Evolutionary conservation across 805 yeast species (phyloP).

Genomic region (Nakazawaea peltata): DNA sequence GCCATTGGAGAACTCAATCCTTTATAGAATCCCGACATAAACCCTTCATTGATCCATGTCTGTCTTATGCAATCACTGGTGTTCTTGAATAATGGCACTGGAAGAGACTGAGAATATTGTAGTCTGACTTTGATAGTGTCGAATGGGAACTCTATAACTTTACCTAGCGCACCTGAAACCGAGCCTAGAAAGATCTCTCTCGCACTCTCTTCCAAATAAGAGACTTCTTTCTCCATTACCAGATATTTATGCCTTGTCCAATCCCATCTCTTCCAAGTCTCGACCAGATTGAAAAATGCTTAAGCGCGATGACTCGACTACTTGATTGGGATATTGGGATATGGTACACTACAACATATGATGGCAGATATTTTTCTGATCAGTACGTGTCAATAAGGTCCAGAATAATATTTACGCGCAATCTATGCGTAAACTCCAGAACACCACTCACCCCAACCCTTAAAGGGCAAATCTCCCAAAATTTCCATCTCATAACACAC

Average conservation of each 20-base stretch:
- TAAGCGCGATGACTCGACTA: neutral
- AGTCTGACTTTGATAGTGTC: constrained; percentile 88
- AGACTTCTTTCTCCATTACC: neutral
- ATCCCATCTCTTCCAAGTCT: too few relatives aligned
- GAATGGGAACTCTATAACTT: constrained; percentile 82
- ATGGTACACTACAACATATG: neutral
- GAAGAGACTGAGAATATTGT: constrained; percentile 60
- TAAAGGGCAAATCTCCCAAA: too few relatives aligned
- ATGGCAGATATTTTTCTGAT: too few relatives aligned
- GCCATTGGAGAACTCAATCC: constrained; percentile 76
- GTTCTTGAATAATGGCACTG: constrained; percentile 39
- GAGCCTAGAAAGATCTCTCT: constrained; percentile 44
- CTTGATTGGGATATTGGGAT: neutral
- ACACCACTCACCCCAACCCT: too few relatives aligned
- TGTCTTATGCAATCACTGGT: constrained; percentile 58
- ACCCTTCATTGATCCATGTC: constrained; percentile 64
- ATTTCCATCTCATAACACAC: too few relatives aligned
- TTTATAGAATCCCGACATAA: constrained; percentile 61
- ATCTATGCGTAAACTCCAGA: too few relatives aligned
- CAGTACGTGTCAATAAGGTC: too few relatives aligned
- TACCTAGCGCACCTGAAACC: constrained; percentile 75
- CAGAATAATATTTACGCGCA: too few relatives aligned
- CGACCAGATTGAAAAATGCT: too few relatives aligned
- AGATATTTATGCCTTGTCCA: too few relatives aligned
- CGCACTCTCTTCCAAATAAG: constrained; percentile 8